A percentile compares a stretch with the other conserved stretches of the same genome.
Conservation (phyloP, 83 land plant genomes). For the Thuja plicata region DNA sequence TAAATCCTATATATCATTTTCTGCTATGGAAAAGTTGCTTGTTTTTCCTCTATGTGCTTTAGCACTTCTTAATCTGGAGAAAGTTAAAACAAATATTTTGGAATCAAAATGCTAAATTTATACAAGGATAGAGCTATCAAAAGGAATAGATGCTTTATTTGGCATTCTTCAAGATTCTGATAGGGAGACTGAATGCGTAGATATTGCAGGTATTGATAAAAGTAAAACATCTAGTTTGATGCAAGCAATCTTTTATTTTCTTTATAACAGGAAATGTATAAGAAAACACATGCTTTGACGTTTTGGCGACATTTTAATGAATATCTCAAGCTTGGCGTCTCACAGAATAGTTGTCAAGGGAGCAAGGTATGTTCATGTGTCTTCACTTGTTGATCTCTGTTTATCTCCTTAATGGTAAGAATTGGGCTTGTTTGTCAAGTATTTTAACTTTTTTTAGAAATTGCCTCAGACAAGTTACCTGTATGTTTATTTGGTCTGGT, state of each 20-base stretch:
- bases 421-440: not conserved
- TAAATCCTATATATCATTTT: not conserved
- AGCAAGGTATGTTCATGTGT: conserved; percentile 14
- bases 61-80: not conserved
- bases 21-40: not conserved
- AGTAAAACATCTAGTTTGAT: not conserved
- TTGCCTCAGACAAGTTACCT: not conserved
- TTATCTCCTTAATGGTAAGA: not conserved
- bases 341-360: conserved; percentile 1
- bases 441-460: not conserved
- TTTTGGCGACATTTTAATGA: conserved; percentile 60
- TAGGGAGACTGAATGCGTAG: not conserved
- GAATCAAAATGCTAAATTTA: not conserved
- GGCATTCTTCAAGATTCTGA: not conserved
- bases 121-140: not conserved
- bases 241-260: not conserved
- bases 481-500: not conserved
- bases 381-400: not conserved
- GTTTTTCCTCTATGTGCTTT: not conserved
- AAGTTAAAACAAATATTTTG: not conserved
- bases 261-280: conserved; percentile 43
- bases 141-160: not conserved
- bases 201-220: not conserved
- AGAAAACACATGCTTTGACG: conserved; percentile 27
- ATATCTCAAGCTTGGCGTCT: conserved; percentile 17